phyloP scores from a whole-genome alignment of 805 yeast species.

The Peterozyma toletana region DNA sequence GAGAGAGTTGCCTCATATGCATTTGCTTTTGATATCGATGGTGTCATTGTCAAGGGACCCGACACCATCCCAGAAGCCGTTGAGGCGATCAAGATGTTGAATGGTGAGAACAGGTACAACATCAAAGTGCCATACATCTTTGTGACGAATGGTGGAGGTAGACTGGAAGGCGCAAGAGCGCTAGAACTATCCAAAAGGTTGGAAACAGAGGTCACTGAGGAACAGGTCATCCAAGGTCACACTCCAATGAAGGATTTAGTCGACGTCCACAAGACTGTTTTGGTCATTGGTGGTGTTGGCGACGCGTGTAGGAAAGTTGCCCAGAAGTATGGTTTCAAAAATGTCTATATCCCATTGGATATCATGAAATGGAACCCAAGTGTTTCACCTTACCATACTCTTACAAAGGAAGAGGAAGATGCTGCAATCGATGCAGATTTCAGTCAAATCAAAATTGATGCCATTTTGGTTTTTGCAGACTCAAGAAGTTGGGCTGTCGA shows the following conservation, averaged over 20 bases:
- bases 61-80: conserved; percentile 76
- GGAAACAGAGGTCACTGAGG: conserved; percentile 53
- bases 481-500: conserved; percentile 92
- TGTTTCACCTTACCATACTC: conserved; percentile 75
- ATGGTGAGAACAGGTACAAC: conserved; percentile 72
- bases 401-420: conserved; percentile 62
- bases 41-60: conserved; percentile 82
- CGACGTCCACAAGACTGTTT: conserved; percentile 57
- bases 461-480: conserved; percentile 85
- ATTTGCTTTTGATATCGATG: conserved; percentile 90
- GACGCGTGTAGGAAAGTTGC: conserved; percentile 82
- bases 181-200: conserved; percentile 60
- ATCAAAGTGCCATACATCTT: conserved; percentile 77
- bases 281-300: conserved; percentile 87
- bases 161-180: conserved; percentile 69
- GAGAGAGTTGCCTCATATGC: conserved; percentile 75
- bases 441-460: conserved; percentile 61
- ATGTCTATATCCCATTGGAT: conserved; percentile 78
- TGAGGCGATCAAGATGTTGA: conserved; percentile 62
- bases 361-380: conserved; percentile 82
- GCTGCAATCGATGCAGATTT: conserved; percentile 59
- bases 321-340: conserved; percentile 72
- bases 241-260: conserved; percentile 88
- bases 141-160: conserved; percentile 92
- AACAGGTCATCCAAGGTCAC: conserved; percentile 87